Evolutionary conservation across 192 early-diverging fungal genomes (phyloP).

Genomic region (Mortierella claussenii): DNA sequence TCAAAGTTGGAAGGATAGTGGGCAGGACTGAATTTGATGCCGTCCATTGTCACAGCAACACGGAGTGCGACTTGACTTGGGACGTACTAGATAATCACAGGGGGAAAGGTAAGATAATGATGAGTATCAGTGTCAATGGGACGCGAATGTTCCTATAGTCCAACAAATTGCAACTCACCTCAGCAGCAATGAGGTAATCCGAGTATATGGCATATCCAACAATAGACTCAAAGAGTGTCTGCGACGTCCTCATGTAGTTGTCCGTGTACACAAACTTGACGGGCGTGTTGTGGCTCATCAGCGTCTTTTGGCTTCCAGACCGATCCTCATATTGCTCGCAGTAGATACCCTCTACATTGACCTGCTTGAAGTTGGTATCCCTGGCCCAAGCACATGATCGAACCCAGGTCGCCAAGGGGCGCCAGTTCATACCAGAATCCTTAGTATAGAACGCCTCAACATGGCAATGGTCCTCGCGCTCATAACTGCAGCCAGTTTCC

Average conservation of each 20-base stretch:
- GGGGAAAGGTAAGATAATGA: background rate
- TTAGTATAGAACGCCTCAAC: slow-evolving; percentile 76
- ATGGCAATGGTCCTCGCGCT: slow-evolving; percentile 67
- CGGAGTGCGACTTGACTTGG: slow-evolving; percentile 57
- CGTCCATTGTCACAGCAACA: slow-evolving; percentile 80
- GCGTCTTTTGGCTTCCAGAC: slow-evolving; percentile 61
- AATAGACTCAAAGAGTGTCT: slow-evolving; percentile 73
- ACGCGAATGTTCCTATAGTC: no score
- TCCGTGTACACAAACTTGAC: slow-evolving; percentile 73
- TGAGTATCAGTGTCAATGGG: no score
- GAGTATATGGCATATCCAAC: slow-evolving; percentile 83
- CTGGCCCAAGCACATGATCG: slow-evolving; percentile 78
- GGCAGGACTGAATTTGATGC: slow-evolving; percentile 70
- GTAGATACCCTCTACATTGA: slow-evolving; percentile 70
- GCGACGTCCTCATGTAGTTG: slow-evolving; percentile 62
- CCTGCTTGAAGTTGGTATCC: slow-evolving; percentile 63
- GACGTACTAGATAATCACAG: slow-evolving; percentile 20
- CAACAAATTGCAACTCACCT: no score
- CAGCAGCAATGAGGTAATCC: slow-evolving; percentile 83
- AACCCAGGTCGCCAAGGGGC: slow-evolving; percentile 71
- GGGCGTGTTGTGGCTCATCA: slow-evolving; percentile 59
- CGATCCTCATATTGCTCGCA: slow-evolving; percentile 79
- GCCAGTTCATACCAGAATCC: slow-evolving; percentile 80
- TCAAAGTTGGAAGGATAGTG: slow-evolving; percentile 82
- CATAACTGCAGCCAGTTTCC: slow-evolving; percentile 59